Evolutionary conservation across 208 protist species (phyloP).

Genomic region (Leishmania amazonensis): DNA sequence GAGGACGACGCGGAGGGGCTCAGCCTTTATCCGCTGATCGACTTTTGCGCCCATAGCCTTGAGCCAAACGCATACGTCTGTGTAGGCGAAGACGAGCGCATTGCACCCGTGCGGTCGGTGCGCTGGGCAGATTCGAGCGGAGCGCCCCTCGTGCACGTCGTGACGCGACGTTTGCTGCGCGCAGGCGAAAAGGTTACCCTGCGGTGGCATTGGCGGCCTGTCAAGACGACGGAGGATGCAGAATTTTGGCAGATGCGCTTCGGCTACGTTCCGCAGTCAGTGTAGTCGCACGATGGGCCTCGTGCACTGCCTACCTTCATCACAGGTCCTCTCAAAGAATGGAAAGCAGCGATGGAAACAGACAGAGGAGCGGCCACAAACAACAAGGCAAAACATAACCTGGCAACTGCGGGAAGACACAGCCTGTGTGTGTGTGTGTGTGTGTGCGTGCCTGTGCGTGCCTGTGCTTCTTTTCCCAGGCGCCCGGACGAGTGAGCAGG

Average conservation of each 20-base stretch:
- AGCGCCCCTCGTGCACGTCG: conserved; percentile 65
- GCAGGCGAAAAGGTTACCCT: conserved; percentile 63
- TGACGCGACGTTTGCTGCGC: conserved; percentile 40
- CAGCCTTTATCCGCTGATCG: conserved; percentile 75
- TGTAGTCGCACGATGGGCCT: neutral
- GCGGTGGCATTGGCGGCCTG: conserved; percentile 48
- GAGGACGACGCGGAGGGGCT: conserved; percentile 57
- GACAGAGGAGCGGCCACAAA: neutral
- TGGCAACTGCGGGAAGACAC: neutral
- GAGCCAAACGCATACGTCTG: conserved; percentile 50
- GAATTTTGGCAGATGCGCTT: conserved; percentile 84
- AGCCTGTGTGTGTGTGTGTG: neutral
- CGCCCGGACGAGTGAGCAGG: neutral
- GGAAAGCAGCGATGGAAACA: neutral
- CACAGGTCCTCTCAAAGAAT: neutral
- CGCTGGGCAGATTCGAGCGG: conserved; percentile 28
- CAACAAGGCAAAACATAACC: neutral
- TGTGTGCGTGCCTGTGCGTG: neutral
- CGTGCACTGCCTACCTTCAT: neutral
- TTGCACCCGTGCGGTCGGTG: conserved; percentile 11
- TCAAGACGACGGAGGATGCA: conserved; percentile 48
- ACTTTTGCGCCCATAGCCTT: conserved; percentile 81
- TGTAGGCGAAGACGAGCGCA: conserved; percentile 8
- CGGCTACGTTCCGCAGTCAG: conserved; percentile 62
- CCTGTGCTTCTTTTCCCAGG: neutral